Percentiles rank a stretch among this genome's conserved stretches.
phyloP scores from a whole-genome alignment of 2,329 filamentous ascomycete species.

The Sporothrix globosa region DNA sequence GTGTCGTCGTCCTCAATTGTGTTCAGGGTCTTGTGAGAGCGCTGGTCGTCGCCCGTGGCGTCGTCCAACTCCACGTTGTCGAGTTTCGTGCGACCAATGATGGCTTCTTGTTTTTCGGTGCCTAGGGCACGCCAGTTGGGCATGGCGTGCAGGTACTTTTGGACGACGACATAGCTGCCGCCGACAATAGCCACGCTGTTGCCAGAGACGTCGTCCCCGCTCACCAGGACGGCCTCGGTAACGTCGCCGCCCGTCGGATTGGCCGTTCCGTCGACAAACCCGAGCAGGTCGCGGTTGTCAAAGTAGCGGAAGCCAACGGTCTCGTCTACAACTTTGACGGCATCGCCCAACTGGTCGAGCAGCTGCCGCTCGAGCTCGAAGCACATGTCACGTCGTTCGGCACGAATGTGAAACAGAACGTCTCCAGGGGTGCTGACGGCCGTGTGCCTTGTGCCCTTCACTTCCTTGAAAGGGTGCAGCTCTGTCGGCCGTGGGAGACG shows the following conservation, averaged over 20 bases:
- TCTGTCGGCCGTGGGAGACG: constrained; percentile 52
- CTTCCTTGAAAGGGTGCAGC: constrained; percentile 53
- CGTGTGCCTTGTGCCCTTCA: constrained; percentile 54
- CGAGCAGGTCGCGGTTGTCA: constrained; percentile 60
- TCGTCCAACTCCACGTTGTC: constrained; percentile 62
- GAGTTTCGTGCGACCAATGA: constrained; percentile 61
- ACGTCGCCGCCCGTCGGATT: constrained; percentile 57
- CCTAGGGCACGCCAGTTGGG: constrained; percentile 51
- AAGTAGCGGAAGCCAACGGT: constrained; percentile 64
- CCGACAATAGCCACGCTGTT: constrained; percentile 41
- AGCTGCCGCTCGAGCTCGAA: constrained; percentile 63
- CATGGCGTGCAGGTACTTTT: constrained; percentile 62
- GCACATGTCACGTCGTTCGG: constrained; percentile 58
- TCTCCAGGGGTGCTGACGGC: constrained; percentile 61
- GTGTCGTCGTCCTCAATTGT: constrained; percentile 54
- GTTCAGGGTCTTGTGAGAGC: constrained; percentile 58
- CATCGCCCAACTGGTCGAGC: constrained; percentile 52
- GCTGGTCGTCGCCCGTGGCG: constrained; percentile 46
- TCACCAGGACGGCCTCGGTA: constrained; percentile 49
- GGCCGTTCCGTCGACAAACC: constrained; percentile 64
- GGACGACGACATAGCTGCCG: constrained; percentile 62
- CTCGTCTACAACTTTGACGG: constrained; percentile 55
- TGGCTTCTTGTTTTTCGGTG: constrained; percentile 57
- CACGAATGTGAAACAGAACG: constrained; percentile 61
- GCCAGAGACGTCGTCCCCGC: constrained; percentile 45